Evolutionary conservation across 805 yeast genomes (phyloP), one percentile per base, ranked within the genome.

Genomic region (Barnettozyma vustinii): DNA sequence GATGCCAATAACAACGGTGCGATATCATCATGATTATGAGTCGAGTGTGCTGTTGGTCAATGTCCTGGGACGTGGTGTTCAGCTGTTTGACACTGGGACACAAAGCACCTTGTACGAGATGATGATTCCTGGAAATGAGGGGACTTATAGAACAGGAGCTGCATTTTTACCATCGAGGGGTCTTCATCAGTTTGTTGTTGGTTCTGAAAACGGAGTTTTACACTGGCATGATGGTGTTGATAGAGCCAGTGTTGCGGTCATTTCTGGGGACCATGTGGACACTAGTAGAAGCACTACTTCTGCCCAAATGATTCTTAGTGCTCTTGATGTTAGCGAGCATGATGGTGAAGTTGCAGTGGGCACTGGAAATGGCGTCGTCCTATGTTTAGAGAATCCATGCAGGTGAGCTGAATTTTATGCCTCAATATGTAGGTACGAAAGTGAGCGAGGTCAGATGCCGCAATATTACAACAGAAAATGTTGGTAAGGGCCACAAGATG

Each of bases 81-180:
- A 23, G 21, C 16, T 48, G 25, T 54, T 52, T 49, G 48, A 51
- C 37, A 16, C 45, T 1, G 33, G 10, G 1, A 12, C 16, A 4
- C 44, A 47, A 16, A 8, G 21, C 23, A 25, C 33, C 13, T 9
- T 18, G 20, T 16, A 39, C 25, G 18, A 37, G 19, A 30, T 46
- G 19, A 2, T 4, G 4, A 47, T 37, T n/a, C 20, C 21, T 1
- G n/a, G 6, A 0, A 15, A 8, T 6, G 58, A 30, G 33, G 33
- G 16, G 33, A 15, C 44, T 25, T 56, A 50, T 37, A 49, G 45
- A 40, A 53, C 55, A 10, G 54, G 51, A 9, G 27, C 37, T n/a
- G 23, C 19, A 26, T 42, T 42, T 15, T 40, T 45, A 40, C 26
- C 43, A 13, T 42, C 45, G 18, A n/a, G 37, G 6, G 37, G 37